Base-by-base conservation (phyloP, 2,329 filamentous ascomycete genomes). In the Fusarium agapanthi region DNA sequence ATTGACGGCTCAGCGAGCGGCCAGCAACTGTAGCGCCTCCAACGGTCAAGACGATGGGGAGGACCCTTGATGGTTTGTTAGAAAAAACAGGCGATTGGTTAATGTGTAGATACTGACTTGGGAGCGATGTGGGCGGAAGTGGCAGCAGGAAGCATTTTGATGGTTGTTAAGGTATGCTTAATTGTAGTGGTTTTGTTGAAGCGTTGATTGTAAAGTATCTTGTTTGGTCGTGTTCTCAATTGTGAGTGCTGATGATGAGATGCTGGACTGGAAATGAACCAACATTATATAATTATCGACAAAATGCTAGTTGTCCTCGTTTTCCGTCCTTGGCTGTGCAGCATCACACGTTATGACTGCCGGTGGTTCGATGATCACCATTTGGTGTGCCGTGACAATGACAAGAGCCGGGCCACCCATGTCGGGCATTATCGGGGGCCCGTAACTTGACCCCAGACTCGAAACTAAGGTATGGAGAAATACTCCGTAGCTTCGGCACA, bases 331-430 rank as follows among this genome's bases (percentile, higher is more conserved):
- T 37, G 51, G 45, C 26, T n/a, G 41, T 22, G 11, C 44, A 28
- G 44, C 48, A 64, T 73, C 62, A 65, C 67, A 67, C 63, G 74
- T 76, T 74, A 48, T 72, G 45, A 75, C 51, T 61, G 59, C 67
- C 41, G 41, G 69, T 76, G 74, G 74, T 65, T 67, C 74, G 74
- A 76, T 70, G 45, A 73, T 76, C 55, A 71, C 54, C 69, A 51
- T 67, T 69, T 30, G 41, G 26, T 69, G 65, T 69, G 47, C 61
- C 47, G 65, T 66, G 68, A 73, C 44, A 54, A 43, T 35, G 51
- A 45, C 56, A n/a, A 55, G 30, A n/a, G 37, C 50, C 30, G 47
- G 66, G 45, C 44, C 37, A 70, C 57, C 70, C 70, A 41, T 59
- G 54, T 73, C 73, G 72, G 72, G 56, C 60, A 56, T 61, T 51